Evolutionary conservation across 2,329 filamentous ascomycete genomes (phyloP), one percentile per base, ranked within the genome.

Genomic region (Aspergillus bombycis): DNA sequence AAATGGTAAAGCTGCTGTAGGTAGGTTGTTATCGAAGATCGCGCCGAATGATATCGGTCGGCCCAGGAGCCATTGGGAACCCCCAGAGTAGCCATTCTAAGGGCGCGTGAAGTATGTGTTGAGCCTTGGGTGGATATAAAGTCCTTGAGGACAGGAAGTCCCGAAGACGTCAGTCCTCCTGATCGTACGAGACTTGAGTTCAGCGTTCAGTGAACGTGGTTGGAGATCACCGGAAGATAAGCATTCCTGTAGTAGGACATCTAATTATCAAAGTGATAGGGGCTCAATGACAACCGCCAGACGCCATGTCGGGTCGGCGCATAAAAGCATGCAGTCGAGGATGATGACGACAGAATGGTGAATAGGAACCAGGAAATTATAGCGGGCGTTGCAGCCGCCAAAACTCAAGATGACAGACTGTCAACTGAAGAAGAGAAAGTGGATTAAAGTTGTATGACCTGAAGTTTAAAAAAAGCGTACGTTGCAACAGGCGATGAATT

Each of bases 61-160:
- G 68, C 66, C 66, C 62, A 71, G 48, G 68, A 66, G 62, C 70
- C 61, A 64, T 65, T 65, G 48, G 67, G 65, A 60, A 63, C 58
- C 64, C 68, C 71, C n/a, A 67, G 58, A 11, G 68, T 67, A 57
- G 71, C 68, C 74, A 76, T 76, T 50, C 62, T 68, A 57, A 63
- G n/a, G 41, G 36, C 34, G 50, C 50, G 56, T 58, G 60, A 45
- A 14, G 45, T 59, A 46, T 38, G 21, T 46, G 55, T 60, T 53
- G 26, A 61, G 54, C 43, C 38, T 60, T 54, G 19, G 12, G n/a
- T n/a, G 6, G 21, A 10, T 11, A 53, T 4, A 34, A 50, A 54
- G 26, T 36, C 28, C 41, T 46, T 32, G 48, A 54, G 53, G 21
- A 52, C 30, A 52, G n/a, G 38, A 43, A 57, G 34, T 58, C 14